Evolutionary conservation across 2,329 filamentous ascomycete species (phyloP).

Genomic region (Coccinonectria pachysandricola): DNA sequence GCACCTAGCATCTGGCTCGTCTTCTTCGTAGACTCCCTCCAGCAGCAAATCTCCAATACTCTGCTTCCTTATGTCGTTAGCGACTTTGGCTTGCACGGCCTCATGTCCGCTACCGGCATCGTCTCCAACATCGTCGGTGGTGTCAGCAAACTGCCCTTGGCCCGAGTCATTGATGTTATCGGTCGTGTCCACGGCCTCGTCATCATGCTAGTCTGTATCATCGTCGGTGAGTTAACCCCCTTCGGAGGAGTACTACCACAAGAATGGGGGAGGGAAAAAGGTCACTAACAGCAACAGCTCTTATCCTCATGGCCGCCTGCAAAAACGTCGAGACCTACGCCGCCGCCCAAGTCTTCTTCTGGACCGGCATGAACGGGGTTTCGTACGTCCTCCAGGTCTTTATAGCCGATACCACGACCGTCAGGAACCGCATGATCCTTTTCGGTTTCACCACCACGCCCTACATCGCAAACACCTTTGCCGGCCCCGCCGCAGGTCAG

Average conservation of each 20-base stretch:
- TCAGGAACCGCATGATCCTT: constrained; percentile 25
- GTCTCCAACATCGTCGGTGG: constrained; percentile 30
- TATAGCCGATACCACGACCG: constrained; percentile 42
- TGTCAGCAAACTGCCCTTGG: constrained; percentile 47
- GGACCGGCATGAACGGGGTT: constrained; percentile 6
- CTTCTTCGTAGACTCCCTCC: constrained; percentile 28
- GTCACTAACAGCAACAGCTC: constrained; percentile 23
- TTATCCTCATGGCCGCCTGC: constrained; percentile 51
- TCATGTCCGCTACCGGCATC: constrained; percentile 37
- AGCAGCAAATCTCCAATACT: constrained; percentile 6
- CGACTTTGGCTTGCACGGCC: constrained; percentile 34
- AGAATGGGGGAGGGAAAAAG: no score
- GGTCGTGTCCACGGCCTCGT: constrained; percentile 49
- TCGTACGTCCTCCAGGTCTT: constrained; percentile 5
- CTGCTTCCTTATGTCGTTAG: constrained; percentile 23
- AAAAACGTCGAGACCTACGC: constrained; percentile 30
- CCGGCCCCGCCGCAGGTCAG: constrained; percentile 23
- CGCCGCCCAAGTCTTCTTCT: constrained; percentile 43
- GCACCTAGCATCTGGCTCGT: constrained; percentile 30
- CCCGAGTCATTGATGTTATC: constrained; percentile 52
- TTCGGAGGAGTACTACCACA: no score
- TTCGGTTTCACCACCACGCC: constrained; percentile 29
- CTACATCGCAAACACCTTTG: constrained; percentile 33
- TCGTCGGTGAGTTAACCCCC: background rate
- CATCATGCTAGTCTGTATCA: constrained; percentile 16